phyloP scores from a whole-genome alignment of 2,329 filamentous ascomycete species.

The Drechslera avenae region DNA sequence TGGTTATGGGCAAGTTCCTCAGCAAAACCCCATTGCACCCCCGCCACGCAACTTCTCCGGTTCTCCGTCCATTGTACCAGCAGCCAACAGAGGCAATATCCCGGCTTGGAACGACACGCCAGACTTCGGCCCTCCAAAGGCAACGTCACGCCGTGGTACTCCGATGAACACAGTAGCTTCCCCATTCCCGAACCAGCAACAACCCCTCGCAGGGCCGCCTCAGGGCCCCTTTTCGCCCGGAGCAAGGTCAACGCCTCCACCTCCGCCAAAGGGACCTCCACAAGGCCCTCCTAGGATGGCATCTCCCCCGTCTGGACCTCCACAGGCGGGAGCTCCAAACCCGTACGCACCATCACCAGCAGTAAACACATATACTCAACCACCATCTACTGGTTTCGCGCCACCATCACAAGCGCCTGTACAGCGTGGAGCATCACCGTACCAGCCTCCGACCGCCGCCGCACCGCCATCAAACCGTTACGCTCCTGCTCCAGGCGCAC shows the following conservation, averaged over 20 bases:
- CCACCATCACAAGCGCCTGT: slow-evolving; percentile 62
- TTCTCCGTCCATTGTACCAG: slow-evolving; percentile 65
- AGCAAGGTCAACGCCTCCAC: slow-evolving; percentile 70
- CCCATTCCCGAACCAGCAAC: slow-evolving; percentile 71
- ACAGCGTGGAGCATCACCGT: slow-evolving; percentile 80
- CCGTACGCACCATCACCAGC: slow-evolving; percentile 65
- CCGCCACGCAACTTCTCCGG: slow-evolving; percentile 70
- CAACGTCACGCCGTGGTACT: slow-evolving; percentile 74
- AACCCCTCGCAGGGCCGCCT: slow-evolving; percentile 57
- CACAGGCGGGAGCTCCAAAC: slow-evolving; percentile 57
- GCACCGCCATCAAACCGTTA: slow-evolving; percentile 64
- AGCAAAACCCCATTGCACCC: slow-evolving; percentile 57
- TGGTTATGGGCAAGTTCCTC: slow-evolving; percentile 53
- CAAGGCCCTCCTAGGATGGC: slow-evolving; percentile 60
- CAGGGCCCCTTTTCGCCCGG: slow-evolving; percentile 64
- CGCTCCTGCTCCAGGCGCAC: slow-evolving; percentile 66
- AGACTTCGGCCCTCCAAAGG: slow-evolving; percentile 70
- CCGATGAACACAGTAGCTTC: slow-evolving; percentile 73
- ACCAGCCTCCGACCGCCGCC: slow-evolving; percentile 79
- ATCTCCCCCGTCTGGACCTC: slow-evolving; percentile 68
- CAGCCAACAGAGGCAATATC: slow-evolving; percentile 72
- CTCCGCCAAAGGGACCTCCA: slow-evolving; percentile 75
- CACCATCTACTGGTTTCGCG: slow-evolving; percentile 52
- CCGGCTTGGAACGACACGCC: slow-evolving; percentile 96
- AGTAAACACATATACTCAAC: slow-evolving; percentile 65